Evolutionary conservation across 441 rosid species (phyloP).

Genomic region (Cnidoscolus chayamansa): DNA sequence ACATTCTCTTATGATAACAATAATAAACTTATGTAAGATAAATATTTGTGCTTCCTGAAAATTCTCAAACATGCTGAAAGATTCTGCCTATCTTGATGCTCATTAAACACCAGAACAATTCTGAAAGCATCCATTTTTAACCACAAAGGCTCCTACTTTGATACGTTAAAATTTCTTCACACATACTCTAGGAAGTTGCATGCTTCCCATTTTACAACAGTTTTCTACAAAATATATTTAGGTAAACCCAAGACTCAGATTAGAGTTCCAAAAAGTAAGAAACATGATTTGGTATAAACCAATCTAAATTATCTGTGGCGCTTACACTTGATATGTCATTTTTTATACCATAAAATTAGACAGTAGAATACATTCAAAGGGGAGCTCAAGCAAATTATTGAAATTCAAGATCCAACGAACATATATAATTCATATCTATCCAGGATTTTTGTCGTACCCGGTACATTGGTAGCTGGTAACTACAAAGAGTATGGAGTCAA

Average conservation of each 20-base stretch:
- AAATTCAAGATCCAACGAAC: not conserved
- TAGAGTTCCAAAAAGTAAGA: not conserved
- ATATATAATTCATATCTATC: conserved; percentile 5
- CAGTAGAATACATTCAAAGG: not conserved
- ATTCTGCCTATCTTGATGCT: not conserved
- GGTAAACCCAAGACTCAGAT: not conserved
- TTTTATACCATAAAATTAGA: not conserved
- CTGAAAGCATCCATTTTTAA: not conserved
- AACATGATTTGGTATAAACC: not conserved
- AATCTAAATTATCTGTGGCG: not conserved
- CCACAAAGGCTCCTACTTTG: not conserved
- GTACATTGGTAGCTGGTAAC: conserved; percentile 16
- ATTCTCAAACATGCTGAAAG: not conserved
- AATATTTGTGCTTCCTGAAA: not conserved
- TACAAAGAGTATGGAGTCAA: conserved; percentile 13
- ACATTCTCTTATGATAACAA: not conserved
- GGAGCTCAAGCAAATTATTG: not conserved
- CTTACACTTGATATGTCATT: no score
- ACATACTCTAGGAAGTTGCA: not conserved
- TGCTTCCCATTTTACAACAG: not conserved
- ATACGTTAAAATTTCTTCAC: not conserved
- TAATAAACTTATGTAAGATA: not conserved
- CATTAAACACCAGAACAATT: conserved; percentile 4
- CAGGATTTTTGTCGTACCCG: conserved; percentile 20
- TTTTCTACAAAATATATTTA: not conserved